Base-by-base conservation (phyloP, 768 basidiomycete genomes). In the Suillus clintonianus region DNA sequence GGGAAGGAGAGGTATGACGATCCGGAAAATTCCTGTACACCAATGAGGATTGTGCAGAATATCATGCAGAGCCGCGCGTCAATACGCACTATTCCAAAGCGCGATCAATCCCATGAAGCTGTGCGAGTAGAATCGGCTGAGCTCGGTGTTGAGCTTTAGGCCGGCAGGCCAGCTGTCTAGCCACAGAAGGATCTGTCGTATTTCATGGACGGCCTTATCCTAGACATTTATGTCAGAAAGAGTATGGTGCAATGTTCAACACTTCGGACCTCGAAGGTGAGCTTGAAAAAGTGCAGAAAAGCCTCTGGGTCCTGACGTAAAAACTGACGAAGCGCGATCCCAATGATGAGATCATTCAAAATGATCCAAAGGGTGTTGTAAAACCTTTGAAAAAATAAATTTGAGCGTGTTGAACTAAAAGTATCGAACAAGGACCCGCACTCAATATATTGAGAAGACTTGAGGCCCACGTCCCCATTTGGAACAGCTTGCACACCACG, bases 81-180 rank as follows among this genome's bases (percentile, higher is more conserved):
- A 17, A 47, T 27, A 81, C 90, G 54, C 62, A 95, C 95, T 77
- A 6, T 83, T 86, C 94, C 94, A 98, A 3, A 84, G 69, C 1
- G 80, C 81, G 17, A 93, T 84, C 15, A 92, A 65, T 30, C 82
- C 83, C 3, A 89, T 79, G 57, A 97, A 89, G 0, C 85, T 82
- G 63, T 87, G 83, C n/a, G 89, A 86, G 70, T 94, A 91, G 72
- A 97, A 91, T 30, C 82, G 80, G 68, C 94, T 93, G n/a, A 99
- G 83, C 68, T 98, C 93, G 0, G 94, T 93, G 71, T 99, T 99
- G 59, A 99, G 87, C 76, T 99, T 99, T 45, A 99, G 78, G 1
- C 97, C 97, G 2, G 89, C 95, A 0, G 97, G 97, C 97, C 97
- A 99, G 64, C 91, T 87, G 73, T 97, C 91, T 14, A 99, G 82